Evolutionary conservation across 179 eudicot species (phyloP), one percentile per base, ranked within the genome.

Genomic region (Pouteria campechiana): DNA sequence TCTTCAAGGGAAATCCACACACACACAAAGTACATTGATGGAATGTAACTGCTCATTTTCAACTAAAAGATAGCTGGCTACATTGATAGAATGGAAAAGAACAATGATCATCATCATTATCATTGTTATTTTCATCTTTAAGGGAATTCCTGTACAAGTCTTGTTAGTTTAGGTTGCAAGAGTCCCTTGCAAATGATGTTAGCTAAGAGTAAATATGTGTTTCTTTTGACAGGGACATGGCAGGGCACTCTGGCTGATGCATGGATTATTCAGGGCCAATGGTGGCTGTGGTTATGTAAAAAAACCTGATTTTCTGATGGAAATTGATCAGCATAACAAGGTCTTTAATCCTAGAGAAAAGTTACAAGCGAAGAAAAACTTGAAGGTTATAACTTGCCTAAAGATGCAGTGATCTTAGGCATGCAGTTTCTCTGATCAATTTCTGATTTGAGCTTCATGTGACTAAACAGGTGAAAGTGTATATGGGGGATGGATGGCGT

Each of bases 401-500:
- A 17, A 39, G 24, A n/a, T n/a, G n/a, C n/a, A n/a, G n/a, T n/a
- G n/a, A n/a, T n/a, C n/a, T n/a, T n/a, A 13, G 43, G 17, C 12
- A 15, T 36, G 27, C 1, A 33, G 9, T 37, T 20, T 21, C 50
- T 21, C 36, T 28, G 11, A 8, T 7, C 21, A 11, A 19, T 24
- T 14, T 13, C 31, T n/a, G 22, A 17, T 16, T 55, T 7, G 44
- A 8, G 7, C 12, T 50, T 14, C 17, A 8, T 40, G 18, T 14
- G 12, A 10, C 24, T 0, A 51, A 7, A 45, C 68, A 88, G 94
- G 93, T 89, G 56, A 85, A 78, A 57, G 73, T 84, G 10, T 89
- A 80, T 58, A 63, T 78, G 87, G 93, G 97, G 17, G 93, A 81
- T 58, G 97, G 97, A 25, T 89, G 97, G 95, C 75, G 73, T 54